phyloP scores from a whole-genome alignment of 2,329 filamentous ascomycete species.

The Hypocreales sp. region DNA sequence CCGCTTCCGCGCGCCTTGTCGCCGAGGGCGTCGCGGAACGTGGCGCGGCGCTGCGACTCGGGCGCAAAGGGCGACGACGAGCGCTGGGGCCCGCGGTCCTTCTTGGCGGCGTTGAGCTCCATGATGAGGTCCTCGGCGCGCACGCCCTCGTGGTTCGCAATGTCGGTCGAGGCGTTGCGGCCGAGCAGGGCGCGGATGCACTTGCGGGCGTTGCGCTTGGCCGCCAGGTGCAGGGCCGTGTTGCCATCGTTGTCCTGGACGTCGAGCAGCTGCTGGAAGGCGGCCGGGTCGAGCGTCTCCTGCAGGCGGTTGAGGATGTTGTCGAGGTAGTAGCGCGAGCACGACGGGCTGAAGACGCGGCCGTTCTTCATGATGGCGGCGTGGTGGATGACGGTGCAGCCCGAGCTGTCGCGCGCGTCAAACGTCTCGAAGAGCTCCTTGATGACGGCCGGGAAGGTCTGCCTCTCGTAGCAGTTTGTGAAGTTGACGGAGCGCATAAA shows the following conservation, averaged over 20 bases:
- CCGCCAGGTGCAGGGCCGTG: conserved; percentile 62
- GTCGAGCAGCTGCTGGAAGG: conserved; percentile 67
- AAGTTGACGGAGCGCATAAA: conserved; percentile 91
- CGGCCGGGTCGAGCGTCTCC: conserved; percentile 58
- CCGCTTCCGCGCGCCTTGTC: too few species aligned
- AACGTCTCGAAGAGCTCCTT: conserved; percentile 74
- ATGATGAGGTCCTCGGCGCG: conserved; percentile 76
- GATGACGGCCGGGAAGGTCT: conserved; percentile 74
- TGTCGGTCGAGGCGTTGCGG: conserved; percentile 69
- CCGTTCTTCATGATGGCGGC: conserved; percentile 78
- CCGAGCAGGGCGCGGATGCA: conserved; percentile 68
- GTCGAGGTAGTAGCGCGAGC: conserved; percentile 86
- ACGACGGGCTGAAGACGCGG: conserved; percentile 68
- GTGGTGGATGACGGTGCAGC: conserved; percentile 86
- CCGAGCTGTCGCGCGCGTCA: conserved; percentile 61
- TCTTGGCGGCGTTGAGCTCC: conserved; percentile 52
- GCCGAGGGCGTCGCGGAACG: conserved; percentile 33
- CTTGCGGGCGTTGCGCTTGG: conserved; percentile 75
- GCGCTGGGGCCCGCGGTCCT: conserved; percentile 51
- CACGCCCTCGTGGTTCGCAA: conserved; percentile 67
- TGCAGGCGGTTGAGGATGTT: conserved; percentile 76
- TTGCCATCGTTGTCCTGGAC: conserved; percentile 76
- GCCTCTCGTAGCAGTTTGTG: conserved; percentile 91
- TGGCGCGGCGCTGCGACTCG: conserved; percentile 40
- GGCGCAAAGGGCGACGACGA: conserved; percentile 61